Evolutionary conservation across 2,329 filamentous ascomycete genomes (phyloP).

Genomic region (Sporothrix schenckii): DNA sequence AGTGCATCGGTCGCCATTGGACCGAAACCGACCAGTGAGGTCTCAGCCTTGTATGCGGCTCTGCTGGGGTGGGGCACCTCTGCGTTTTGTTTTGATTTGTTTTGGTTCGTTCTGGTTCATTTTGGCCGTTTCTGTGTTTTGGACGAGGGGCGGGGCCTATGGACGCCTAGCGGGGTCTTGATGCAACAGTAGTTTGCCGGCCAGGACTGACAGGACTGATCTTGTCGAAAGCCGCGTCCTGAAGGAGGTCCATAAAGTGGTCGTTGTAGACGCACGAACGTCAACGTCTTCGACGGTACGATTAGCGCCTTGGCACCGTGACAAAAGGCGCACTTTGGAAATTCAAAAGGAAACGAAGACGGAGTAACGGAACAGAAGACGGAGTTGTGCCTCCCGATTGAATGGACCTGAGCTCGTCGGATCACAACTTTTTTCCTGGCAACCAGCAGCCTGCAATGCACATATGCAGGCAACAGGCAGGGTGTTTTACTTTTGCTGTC

Average conservation of each 20-base stretch:
- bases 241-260: not conserved
- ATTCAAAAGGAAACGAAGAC: no score
- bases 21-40: not conserved
- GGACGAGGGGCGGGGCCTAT: not conserved
- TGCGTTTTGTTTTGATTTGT: not conserved
- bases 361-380: no score
- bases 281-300: no score
- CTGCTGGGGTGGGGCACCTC: not conserved
- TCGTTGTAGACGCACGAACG: no score
- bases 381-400: not conserved
- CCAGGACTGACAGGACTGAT: not conserved
- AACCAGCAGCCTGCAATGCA: conserved; percentile 6
- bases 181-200: not conserved
- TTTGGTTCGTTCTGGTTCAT: not conserved
- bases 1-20: not conserved
- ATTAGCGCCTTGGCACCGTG: no score
- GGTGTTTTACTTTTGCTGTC: not conserved
- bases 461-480: conserved; percentile 13
- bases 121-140: not conserved
- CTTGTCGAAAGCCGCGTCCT: not conserved
- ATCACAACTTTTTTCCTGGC: not conserved
- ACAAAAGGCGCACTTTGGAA: no score
- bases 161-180: conserved; percentile 10
- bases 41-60: conserved; percentile 22
- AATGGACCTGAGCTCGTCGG: not conserved